phyloP scores from a whole-genome alignment of 345 rosid species.

The Lepidium didymum region DNA sequence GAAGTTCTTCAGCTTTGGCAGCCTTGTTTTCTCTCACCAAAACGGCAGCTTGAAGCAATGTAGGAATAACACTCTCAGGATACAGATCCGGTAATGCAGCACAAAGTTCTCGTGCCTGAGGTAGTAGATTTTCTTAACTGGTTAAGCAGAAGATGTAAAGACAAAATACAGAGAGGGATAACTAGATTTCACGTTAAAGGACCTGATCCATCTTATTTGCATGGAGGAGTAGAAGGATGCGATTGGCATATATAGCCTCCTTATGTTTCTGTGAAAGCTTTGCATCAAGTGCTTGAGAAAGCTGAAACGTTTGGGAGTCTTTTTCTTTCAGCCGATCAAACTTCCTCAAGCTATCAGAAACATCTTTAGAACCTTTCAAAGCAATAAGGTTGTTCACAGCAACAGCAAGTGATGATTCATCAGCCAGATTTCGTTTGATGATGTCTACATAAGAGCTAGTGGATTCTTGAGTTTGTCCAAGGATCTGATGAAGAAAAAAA shows the following conservation, averaged over 20 bases:
- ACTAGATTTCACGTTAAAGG: background rate
- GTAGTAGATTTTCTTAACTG: background rate
- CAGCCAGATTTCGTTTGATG: conserved; percentile 60
- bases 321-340: conserved; percentile 77
- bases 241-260: conserved; percentile 77
- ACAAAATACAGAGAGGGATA: background rate
- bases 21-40: conserved; percentile 86
- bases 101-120: conserved; percentile 86
- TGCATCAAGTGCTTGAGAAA: conserved; percentile 52
- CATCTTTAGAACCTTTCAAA: conserved; percentile 73
- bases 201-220: conserved; percentile 98
- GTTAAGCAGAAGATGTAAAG: background rate
- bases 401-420: conserved; percentile 81
- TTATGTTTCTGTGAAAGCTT: conserved; percentile 72
- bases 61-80: conserved; percentile 55
- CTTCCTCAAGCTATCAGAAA: conserved; percentile 75
- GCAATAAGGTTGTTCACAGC: conserved; percentile 79
- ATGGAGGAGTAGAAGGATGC: conserved; percentile 82
- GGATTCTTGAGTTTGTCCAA: conserved; percentile 63
- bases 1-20: conserved; percentile 72
- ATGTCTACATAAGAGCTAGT: conserved; percentile 50
- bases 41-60: conserved; percentile 85
- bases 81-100: conserved; percentile 51
- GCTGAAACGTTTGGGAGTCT: conserved; percentile 52
- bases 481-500: conserved; percentile 46